Base-by-base conservation (phyloP, 1,139 yeast species). In the Eremothecium gossypii region DNA sequence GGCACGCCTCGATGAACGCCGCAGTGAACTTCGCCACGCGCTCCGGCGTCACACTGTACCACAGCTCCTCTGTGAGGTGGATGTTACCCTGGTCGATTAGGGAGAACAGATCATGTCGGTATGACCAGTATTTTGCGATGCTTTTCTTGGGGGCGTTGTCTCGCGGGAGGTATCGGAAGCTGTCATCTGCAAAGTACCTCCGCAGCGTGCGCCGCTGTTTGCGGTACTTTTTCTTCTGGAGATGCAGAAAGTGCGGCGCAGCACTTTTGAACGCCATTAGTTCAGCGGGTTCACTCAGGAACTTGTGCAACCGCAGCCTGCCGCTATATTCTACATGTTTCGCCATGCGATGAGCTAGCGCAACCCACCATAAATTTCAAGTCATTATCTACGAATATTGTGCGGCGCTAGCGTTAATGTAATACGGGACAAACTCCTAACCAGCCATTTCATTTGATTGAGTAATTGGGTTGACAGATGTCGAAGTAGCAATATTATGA, bases 41-140 rank as follows among this genome's bases (percentile, higher is more conserved):
- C 57, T 91, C 98, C 0, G 96, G 94, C 0, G 98, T 91, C 4
- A 87, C 96, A 44, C 95, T 82, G 60, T 71, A 91, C 95, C 96
- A 86, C 45, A 87, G 70, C 53, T 83, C 94, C 9, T 77, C 68
- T 1, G 83, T 82, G 68, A 93, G 67, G 51, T 72, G 70, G 9
- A 87, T 70, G 0, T 96, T 95, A 4, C 79, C 75, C 50, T 83
- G 85, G 54, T 49, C 45, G 10, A 58, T 47, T 38, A 47, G 49
- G 1, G 57, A 45, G 38, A 58, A 58, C 12, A 60, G 29, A 1
- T 35, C 40, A 10, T 35, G 35, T 30, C 60, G 46, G 20, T 47
- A 49, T 35, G 45, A 48, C 64, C 64, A 60, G 42, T 50, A 60
- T 41, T 56, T 60, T 40, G 43, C 44, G 27, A 54, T 41, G 26